Evolutionary conservation across 176 grass and related monocot species (phyloP), one percentile per base, ranked within the genome.

Genomic region (Raddia distichophylla): DNA sequence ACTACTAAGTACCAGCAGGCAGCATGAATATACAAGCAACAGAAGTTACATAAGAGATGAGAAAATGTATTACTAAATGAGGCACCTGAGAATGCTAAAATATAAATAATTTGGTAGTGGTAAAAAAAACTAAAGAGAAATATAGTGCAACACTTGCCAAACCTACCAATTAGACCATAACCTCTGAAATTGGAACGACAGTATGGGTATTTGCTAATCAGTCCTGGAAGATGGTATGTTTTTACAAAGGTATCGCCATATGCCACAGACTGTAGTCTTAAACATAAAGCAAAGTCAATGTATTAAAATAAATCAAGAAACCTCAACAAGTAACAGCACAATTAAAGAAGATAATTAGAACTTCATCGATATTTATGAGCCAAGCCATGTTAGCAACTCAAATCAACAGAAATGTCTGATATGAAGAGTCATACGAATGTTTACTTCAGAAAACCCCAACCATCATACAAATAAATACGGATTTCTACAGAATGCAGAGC

Each of bases 201-300:
- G 52, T 3, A 76, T 58, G 52, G 16, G 53, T 60, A 46, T 57
- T 46, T 69, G 74, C 64, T 42, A 84, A 60, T 59, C 43, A 84
- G 82, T 15, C 63, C 70, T 19, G 8, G 67, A 75, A 55, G 34
- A 77, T 77, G 62, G 50, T 74, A 67, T 15, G 59, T 11, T 60
- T 84, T 61, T 8, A 69, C 19, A 59, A 67, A 64, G 52, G 2
- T 60, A 49, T 69, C 42, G 48, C 77, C 73, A 76, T 43, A 75
- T 61, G 61, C 34, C 40, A 59, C 10, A 57, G 10, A 27, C 5
- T 34, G 60, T 27, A 64, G 75, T 64, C 42, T 77, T 51, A 64
- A 78, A 65, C 22, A 78, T 34, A 77, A 71, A 71, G 11, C n/a
- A 60, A 60, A 46, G 57, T 45, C 20, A 69, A 69, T 67, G 16